Percentiles rank a stretch among this genome's conserved stretches.
Evolutionary conservation across 108 stramenopile genomes (phyloP).

Genomic region (Nitzschia sp.): DNA sequence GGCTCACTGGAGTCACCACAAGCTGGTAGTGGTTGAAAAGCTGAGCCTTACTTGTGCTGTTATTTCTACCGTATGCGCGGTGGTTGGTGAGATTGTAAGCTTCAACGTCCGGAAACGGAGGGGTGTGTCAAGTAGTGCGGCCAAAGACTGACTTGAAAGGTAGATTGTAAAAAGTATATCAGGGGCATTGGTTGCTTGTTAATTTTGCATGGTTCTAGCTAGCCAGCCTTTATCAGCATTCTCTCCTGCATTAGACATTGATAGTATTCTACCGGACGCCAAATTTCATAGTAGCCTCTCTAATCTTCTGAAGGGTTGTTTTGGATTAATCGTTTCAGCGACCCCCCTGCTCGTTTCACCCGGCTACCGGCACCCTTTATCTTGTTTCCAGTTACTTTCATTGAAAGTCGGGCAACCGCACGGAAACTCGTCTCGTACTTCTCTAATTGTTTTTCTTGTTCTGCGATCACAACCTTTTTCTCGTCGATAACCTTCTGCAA

Average conservation of each 20-base stretch:
- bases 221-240: too few species aligned
- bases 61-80: conserved; percentile 13
- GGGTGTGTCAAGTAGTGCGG: too few species aligned
- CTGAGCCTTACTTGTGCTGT: conserved; percentile 17
- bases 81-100: conserved; percentile 15
- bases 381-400: conserved; percentile 34
- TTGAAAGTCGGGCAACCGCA: conserved; percentile 21
- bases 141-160: too few species aligned
- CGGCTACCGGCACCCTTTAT: conserved; percentile 5
- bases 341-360: conserved; percentile 14
- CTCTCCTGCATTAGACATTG: too few species aligned
- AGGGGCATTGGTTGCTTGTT: too few species aligned
- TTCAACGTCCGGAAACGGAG: background rate
- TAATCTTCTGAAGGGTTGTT: conserved; percentile 14
- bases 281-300: too few species aligned
- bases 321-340: conserved; percentile 15
- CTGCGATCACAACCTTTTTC: conserved; percentile 22
- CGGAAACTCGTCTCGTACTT: conserved; percentile 43
- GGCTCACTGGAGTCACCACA: conserved; percentile 9
- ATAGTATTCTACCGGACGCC: too few species aligned
- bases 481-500: conserved; percentile 24
- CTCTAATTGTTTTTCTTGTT: conserved; percentile 29
- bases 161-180: too few species aligned
- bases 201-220: too few species aligned
- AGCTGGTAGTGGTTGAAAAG: conserved; percentile 14